Evolutionary conservation across 495 filamentous ascomycete genomes (phyloP).

Genomic region (Penicillium ochrochloron): DNA sequence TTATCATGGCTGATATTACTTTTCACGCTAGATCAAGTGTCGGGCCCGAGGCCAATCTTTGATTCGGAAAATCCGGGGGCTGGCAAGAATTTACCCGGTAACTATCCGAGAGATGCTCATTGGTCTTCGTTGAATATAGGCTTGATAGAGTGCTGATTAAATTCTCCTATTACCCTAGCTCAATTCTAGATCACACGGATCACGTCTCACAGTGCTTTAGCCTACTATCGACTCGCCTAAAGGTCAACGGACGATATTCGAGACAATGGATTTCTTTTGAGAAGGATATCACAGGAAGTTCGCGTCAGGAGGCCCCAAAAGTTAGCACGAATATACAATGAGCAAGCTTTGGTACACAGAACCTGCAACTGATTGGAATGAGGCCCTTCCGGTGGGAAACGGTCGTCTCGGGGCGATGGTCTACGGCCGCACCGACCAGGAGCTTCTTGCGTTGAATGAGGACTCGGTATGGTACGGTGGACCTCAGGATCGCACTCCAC

Average conservation of each 20-base stretch:
- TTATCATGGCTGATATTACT: background rate
- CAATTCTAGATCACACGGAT: background rate
- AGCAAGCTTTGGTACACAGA: conserved; percentile 41
- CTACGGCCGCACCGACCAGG: conserved; percentile 48
- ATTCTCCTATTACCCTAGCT: background rate
- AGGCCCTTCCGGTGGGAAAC: conserved; percentile 54
- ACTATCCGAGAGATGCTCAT: conserved; percentile 6
- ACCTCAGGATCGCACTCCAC: conserved; percentile 49
- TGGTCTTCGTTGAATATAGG: background rate
- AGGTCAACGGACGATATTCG: background rate
- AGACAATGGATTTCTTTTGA: background rate
- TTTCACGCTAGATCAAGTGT: background rate
- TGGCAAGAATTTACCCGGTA: conserved; percentile 14
- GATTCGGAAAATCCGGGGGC: background rate
- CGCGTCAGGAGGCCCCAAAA: background rate
- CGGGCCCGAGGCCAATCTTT: conserved; percentile 4
- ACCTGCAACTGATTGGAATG: conserved; percentile 29
- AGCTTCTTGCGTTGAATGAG: conserved; percentile 57
- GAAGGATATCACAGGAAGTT: background rate
- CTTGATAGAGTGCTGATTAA: background rate
- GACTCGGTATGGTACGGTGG: conserved; percentile 59
- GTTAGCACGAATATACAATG: conserved; percentile 19
- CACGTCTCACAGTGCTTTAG: background rate
- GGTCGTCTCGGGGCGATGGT: conserved; percentile 57
- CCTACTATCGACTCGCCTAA: background rate